Evolutionary conservation across 345 rosid species (phyloP), one percentile per base, ranked within the genome.

Genomic region (Hibiscus syriacus): DNA sequence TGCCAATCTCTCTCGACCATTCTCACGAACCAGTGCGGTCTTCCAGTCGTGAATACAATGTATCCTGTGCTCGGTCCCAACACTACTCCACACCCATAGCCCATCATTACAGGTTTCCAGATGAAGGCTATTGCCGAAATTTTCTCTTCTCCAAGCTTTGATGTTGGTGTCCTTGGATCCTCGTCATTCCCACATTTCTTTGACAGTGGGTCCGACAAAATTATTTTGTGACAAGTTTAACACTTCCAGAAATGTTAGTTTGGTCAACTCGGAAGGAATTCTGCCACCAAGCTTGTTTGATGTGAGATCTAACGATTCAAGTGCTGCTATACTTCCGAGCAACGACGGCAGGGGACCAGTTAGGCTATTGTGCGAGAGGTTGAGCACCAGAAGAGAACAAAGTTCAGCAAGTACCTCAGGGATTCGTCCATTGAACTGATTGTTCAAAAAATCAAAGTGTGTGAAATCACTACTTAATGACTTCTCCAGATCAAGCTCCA

Each of bases 241-340:
- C 26, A 46, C 41, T 26, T 0, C 26, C 5, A 64, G 55, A 23
- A 64, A 45, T 25, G 68, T 64, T 29, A 64, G 26, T 25, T 2
- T 43, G 2, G 67, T 64, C 16, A 43, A 26, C 49, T 64, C 29
- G 3, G 20, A 3, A 64, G 68, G 68, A 26, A 64, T 64, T n/a
- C 25, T 26, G 3, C 55, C 68, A 16, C 10, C 55, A 10, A 72
- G 74, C 13, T 53, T 57, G 68, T 73, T 77, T 6, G 6, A 45
- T 0, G 67, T 72, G 36, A 72, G 62, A 7, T 77, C 73, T 0
- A 77, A 17, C 12, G 64, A 78, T 22, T 55, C 73, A 0, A 80
- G 68, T 9, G 34, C 25, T 10, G 0, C 10, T 13, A 77, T 2
- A 17, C 66, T 43, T 4, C 32, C 80, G 11, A 77, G 12, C 0